Percentiles rank a stretch among this genome's conserved stretches.
Evolutionary conservation across 345 rosid genomes (phyloP).

Genomic region (Gossypium mustelinum): DNA sequence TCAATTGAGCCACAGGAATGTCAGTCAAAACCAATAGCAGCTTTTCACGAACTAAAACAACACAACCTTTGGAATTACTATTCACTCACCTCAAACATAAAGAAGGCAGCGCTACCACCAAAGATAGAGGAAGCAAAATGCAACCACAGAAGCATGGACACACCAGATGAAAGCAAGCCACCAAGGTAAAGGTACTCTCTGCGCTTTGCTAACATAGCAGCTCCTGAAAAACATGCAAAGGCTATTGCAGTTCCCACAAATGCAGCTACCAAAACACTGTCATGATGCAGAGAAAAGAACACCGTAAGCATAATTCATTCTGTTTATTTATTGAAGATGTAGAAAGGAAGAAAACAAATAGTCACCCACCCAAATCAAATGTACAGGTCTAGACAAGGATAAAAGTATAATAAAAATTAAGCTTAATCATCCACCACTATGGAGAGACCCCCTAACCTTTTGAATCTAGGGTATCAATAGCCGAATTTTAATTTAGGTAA

Average conservation of each 20-base stretch:
- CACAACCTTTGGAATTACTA: neutral
- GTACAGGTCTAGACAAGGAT: neutral
- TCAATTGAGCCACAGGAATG: neutral
- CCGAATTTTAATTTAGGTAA: neutral
- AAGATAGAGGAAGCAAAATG: slow-evolving; percentile 85
- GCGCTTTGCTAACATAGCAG: slow-evolving; percentile 94
- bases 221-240: slow-evolving; percentile 86
- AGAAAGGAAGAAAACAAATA: neutral
- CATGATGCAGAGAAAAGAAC: neutral
- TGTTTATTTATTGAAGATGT: too few relatives aligned
- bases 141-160: slow-evolving; percentile 83
- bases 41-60: neutral
- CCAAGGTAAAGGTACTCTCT: slow-evolving; percentile 95
- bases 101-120: slow-evolving; percentile 82
- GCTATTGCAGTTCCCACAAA: slow-evolving; percentile 92
- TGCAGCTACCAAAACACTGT: slow-evolving; percentile 71
- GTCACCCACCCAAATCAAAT: neutral
- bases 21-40: neutral
- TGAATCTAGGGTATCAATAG: neutral
- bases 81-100: slow-evolving; percentile 69
- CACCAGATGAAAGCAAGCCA: slow-evolving; percentile 89
- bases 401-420: neutral
- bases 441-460: neutral
- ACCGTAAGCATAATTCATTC: neutral
- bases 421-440: neutral